Base-by-base conservation (phyloP, 2,329 filamentous ascomycete species). In the Sclerotinia subarctica region DNA sequence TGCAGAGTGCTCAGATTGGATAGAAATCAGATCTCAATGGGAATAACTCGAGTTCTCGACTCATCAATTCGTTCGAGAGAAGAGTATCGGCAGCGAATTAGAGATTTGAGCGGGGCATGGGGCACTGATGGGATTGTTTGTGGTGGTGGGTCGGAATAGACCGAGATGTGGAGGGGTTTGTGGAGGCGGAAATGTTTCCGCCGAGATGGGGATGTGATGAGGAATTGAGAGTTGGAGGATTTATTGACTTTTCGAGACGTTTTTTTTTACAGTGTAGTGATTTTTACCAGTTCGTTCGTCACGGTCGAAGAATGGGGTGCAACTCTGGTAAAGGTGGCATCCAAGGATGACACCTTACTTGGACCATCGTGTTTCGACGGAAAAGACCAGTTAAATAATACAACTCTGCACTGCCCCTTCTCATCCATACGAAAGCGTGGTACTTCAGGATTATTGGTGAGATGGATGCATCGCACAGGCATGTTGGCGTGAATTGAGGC, bases 121-220 rank as follows among this genome's bases (percentile, higher is more conserved):
- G 58, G 58, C 26, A 6, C 26, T 57, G 42, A 32, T 8, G 21
- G 42, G 42, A 15, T 13, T 4, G 21, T 35, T 21, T 8, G 38
- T 19, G 38, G 13, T 44, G 56, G 38, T 21, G 57, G 57, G 19
- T 21, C 58, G 29, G 19, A 5, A 56, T 5, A 13, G 5, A 11
- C 8, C 13, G 52, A 47, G n/a, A 56, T 6, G 7, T 10, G 38
- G 42, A 21, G 59, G 29, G 59, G 59, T 26, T 38, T 26, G 46
- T 63, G 59, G 46, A 19, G 59, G 19, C 46, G 59, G 59, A 51
- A 51, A 51, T 38, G n/a, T 10, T 51, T 63, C 59, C 59, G 59
- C 47, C 6, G 57, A n/a, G 54, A 57, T 24, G 32, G 42, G 59
- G 15, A 62, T 38, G 21, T 5, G 29, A 42, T 42, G 38, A 2